These are phyloP conservation scores for Ophiocordyceps camponoti-rufipedis DNA, from an alignment of 2,329 filamentous ascomycete species.

Conservation along the genomic window DNA sequence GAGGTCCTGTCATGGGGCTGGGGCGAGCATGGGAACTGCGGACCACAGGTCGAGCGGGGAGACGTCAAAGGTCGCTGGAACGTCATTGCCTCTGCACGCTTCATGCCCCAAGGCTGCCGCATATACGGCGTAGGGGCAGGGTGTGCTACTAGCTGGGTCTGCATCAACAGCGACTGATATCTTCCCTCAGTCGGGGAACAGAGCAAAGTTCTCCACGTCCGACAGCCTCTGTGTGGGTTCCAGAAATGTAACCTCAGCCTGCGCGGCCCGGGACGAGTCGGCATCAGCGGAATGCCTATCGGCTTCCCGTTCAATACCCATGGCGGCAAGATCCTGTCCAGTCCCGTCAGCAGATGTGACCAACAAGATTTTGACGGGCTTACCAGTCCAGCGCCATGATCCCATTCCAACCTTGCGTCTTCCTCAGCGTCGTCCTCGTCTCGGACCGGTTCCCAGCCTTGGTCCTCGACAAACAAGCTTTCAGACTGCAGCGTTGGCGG, in stretches of 20 bases:
- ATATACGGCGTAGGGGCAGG: conserved; percentile 58
- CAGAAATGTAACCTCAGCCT: conserved; percentile 19
- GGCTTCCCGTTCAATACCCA: conserved; percentile 23
- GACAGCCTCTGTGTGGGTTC: conserved; percentile 60
- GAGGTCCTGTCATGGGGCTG: conserved; percentile 79
- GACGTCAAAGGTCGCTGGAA: conserved; percentile 56
- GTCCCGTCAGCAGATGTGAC: conserved; percentile 11
- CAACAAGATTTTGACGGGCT: conserved; percentile 9
- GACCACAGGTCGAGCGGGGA: conserved; percentile 42
- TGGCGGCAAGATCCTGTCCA: conserved; percentile 22
- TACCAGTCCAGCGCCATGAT: conserved; percentile 47
- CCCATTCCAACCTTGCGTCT: conserved; percentile 55
- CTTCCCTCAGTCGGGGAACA: conserved; percentile 19
- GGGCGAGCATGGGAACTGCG: conserved; percentile 97
- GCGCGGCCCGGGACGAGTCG: conserved; percentile 6
- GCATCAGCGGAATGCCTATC: conserved; percentile 6
- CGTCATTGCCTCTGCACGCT: conserved; percentile 39
- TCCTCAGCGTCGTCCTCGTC: conserved; percentile 44
- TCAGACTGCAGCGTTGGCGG: conserved; percentile 43
- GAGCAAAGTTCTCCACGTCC: conserved; percentile 34
- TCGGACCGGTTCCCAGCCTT: conserved; percentile 54
- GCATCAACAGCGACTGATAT: conserved; percentile 14
- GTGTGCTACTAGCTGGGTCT: conserved; percentile 77
- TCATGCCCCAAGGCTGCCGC: conserved; percentile 28
- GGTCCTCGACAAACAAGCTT: conserved; percentile 59